Evolutionary conservation across 139 green algal species (phyloP).

Genomic region (Chlorella sp.): DNA sequence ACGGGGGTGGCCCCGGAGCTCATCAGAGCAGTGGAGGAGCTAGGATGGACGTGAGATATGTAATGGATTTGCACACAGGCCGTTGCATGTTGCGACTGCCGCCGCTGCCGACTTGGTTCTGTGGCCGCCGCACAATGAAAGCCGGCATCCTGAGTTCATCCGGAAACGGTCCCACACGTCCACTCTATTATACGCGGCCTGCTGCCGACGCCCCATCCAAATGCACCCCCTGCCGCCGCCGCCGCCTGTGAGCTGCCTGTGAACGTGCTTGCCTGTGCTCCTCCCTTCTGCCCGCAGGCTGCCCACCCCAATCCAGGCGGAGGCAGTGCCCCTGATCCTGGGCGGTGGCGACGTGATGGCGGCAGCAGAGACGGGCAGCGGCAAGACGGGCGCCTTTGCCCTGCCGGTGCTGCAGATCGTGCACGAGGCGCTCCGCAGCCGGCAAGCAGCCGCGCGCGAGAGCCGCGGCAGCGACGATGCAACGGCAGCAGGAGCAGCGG

Average conservation of each 20-base stretch:
- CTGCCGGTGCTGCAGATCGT: constrained; percentile 75
- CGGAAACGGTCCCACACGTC: no score
- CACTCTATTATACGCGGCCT: no score
- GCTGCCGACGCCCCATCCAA: no score
- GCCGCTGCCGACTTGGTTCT: no score
- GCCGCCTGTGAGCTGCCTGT: no score
- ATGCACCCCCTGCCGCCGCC: not conserved
- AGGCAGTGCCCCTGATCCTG: constrained; percentile 83
- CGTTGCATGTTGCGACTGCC: no score
- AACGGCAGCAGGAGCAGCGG: not conserved
- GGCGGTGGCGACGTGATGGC: constrained; percentile 91
- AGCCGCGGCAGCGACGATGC: not conserved
- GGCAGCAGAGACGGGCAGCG: constrained; percentile 90
- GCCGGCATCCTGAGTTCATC: not conserved
- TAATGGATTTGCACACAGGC: no score
- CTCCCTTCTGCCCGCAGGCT: constrained; percentile 56
- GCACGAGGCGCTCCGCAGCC: constrained; percentile 16
- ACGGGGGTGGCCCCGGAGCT: constrained; percentile 76
- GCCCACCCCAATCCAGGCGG: constrained; percentile 80
- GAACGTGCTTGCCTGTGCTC: not conserved
- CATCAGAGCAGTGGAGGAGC: constrained; percentile 69
- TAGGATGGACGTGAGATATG: constrained; percentile 68
- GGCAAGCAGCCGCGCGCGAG: not conserved
- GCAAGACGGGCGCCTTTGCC: constrained; percentile 92
- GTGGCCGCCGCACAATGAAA: not conserved